Percentiles rank a stretch among this genome's conserved stretches.
Evolutionary conservation across 2,329 filamentous ascomycete species (phyloP).

Genomic region (Sporothrix globosa): DNA sequence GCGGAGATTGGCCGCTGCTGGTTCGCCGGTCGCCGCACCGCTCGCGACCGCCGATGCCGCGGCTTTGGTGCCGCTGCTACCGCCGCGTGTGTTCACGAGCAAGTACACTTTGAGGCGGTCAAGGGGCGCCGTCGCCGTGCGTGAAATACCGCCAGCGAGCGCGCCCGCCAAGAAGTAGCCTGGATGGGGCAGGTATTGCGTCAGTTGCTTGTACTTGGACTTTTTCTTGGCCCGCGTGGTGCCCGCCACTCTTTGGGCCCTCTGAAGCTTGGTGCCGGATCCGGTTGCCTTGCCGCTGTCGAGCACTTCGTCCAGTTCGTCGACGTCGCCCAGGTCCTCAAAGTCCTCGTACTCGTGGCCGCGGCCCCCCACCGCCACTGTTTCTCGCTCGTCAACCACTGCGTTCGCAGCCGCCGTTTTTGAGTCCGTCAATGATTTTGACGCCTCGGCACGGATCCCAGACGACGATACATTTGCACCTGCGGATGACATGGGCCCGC

Average conservation of each 20-base stretch:
- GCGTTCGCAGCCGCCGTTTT: not conserved
- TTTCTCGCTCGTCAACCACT: not conserved
- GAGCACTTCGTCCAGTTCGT: constrained; percentile 24
- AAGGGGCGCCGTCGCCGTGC: constrained; percentile 92
- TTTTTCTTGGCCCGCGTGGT: not conserved
- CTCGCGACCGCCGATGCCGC: constrained; percentile 52
- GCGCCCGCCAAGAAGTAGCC: constrained; percentile 98
- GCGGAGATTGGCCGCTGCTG: constrained; percentile 64
- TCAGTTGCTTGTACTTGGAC: constrained; percentile 52
- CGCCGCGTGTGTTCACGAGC: constrained; percentile 79
- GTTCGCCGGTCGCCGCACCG: constrained; percentile 71
- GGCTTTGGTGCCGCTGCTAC: not conserved
- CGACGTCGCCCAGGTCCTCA: constrained; percentile 25
- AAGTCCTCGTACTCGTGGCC: constrained; percentile 25
- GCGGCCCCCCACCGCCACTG: not conserved
- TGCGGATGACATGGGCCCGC: constrained; percentile 11
- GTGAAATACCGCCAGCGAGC: constrained; percentile 89
- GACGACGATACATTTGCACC: not conserved
- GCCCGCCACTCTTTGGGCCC: not conserved
- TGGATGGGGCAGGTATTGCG: constrained; percentile 77
- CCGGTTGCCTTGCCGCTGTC: constrained; percentile 14
- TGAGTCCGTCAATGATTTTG: not conserved
- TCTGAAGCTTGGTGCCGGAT: constrained; percentile 32
- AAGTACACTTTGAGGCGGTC: constrained; percentile 97
- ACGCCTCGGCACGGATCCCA: not conserved